Evolutionary conservation across 1,139 yeast species (phyloP), one percentile per base, ranked within the genome.

Genomic region (Pichia terricola): DNA sequence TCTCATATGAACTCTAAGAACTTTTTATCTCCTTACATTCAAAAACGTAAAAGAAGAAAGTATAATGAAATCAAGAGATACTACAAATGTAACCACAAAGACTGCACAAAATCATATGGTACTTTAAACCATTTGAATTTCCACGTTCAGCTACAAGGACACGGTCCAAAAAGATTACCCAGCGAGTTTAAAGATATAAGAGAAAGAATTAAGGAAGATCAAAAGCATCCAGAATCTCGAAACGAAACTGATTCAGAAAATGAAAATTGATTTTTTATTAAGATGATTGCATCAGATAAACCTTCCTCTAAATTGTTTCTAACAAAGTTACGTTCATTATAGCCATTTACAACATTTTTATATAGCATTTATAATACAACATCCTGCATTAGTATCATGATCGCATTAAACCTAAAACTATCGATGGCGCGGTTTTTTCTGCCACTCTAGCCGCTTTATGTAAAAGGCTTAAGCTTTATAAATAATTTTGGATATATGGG

Each of bases 121-220:
- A 79, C 87, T 26, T 64, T 83, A 41, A 83, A 83, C 60, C 94
- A 83, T 60, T 64, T 83, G 40, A 83, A 83, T 59, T 83, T 89
- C 11, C 94, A 83, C 59, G 81, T 83, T 28, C 73, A 77, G 4
- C 73, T 83, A 58, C 85, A 83, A 54, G 75, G 73, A 41, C 94
- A 83, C 58, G 94, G 94, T 5, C 70, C 70, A 44, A 73, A 84
- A 53, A 73, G 87, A 48, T 67, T 74, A 33, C 85, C 86, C 35
- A 79, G 79, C 28, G 91, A 83, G 58, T 83, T 82, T 60, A 69
- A 67, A 50, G 72, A 70, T 45, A 60, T 73, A 46, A 68, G 75
- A 45, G 65, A 51, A 11, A 44, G 47, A 30, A 41, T 51, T 32
- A 56, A 55, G 33, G 50, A 51, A 39, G 40, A 38, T 6, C 27